phyloP scores from a whole-genome alignment of 805 yeast genomes.

The Metschnikowia borealis region DNA sequence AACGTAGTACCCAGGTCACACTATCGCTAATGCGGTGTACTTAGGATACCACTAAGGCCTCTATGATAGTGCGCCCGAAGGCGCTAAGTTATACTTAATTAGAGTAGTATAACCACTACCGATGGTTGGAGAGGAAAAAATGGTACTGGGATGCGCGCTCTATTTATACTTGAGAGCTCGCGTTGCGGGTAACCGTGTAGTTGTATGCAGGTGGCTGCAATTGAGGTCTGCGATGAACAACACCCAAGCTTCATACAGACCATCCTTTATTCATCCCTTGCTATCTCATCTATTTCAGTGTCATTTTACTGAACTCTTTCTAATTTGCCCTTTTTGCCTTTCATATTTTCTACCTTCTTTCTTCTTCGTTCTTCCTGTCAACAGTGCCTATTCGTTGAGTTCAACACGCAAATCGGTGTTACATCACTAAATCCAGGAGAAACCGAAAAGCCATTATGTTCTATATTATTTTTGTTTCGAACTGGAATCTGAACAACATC shows the following conservation, averaged over 20 bases:
- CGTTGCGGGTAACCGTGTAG: constrained; percentile 13
- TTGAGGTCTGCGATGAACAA: constrained; percentile 3
- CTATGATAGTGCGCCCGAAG: constrained; percentile 34
- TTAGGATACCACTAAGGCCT: constrained; percentile 36
- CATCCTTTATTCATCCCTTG: no score
- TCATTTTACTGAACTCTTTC: no score
- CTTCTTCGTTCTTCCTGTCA: no score
- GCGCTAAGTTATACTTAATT: constrained; percentile 52
- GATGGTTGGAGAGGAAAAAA: constrained; percentile 42
- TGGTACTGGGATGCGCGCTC: constrained; percentile 13
- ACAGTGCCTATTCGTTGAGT: no score
- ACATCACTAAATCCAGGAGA: no score
- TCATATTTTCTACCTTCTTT: no score
- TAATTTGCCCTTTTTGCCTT: no score
- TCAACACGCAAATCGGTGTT: no score
- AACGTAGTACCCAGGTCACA: constrained; percentile 38
- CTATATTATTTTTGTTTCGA: no score
- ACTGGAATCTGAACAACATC: no score
- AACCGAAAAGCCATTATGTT: no score
- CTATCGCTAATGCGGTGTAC: constrained; percentile 43
- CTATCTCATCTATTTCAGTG: no score
- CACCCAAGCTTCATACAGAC: background rate
- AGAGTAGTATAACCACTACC: constrained; percentile 81
- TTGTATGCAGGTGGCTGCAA: constrained; percentile 8
- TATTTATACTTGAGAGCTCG: constrained; percentile 8